Evolutionary conservation across 108 stramenopile species (phyloP), one percentile per base, ranked within the genome.

Genomic region (Epipyxis sp.): DNA sequence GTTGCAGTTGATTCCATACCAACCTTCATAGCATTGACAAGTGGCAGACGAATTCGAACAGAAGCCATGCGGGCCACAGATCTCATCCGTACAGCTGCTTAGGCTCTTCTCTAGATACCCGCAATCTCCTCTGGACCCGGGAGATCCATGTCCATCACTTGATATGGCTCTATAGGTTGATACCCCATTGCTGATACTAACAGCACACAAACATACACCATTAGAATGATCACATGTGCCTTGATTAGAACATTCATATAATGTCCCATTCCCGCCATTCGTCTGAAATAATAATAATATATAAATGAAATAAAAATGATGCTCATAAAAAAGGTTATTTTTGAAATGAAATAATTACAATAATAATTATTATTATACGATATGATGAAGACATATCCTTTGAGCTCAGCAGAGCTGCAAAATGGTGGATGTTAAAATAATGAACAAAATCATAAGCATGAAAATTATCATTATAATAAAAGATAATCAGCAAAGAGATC

Each of bases 1-100:
- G 6, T 16, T 6, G 34, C 71, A 74, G 34, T 6, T 42, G 34
- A 54, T 3, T 10, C 71, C 71, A 37, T 34, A 37, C 32, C 25
- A 74, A 29, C 71, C 71, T 13, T 74, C 71, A 39, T 35, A 27
- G 50, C 71, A 74, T 37, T 42, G 46, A 42, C 71, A 74, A 42
- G 13, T 6, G 25, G 71, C 16, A 29, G 61, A 32, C 30, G 13
- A 10, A 37, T 65, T 65, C 3, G 27, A 3, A 37, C 71, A 74
- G 32, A 74, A 10, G 44, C 71, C 71, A 42, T 74, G 71, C 32
- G 10, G 27, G n/a, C 20, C 25, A 27, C 71, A 32, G 27, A 20
- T 50, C 46, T 42, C 10, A 6, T 37, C n/a, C 34, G 27, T 39
- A 39, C 71, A 74, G 20, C 10, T 25, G 3, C 27, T 37, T 30